These are phyloP conservation scores for Fusarium anguioides DNA, from an alignment of 2,329 filamentous ascomycete genomes.

Conservation along the genomic window DNA sequence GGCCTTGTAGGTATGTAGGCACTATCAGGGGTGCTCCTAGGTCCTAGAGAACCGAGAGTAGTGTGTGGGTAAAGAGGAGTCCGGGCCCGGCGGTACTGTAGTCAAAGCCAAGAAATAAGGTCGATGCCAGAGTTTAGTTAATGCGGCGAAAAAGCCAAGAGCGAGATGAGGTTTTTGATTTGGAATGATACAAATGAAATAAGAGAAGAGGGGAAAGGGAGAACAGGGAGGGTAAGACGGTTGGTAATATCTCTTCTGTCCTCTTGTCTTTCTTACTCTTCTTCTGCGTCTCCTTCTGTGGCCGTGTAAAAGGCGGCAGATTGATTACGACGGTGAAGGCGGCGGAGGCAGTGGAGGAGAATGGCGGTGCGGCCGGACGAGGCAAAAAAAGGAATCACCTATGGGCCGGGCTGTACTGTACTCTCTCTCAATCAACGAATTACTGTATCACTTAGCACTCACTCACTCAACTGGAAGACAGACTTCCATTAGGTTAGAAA, in stretches of 20 bases:
- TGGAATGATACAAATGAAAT: conserved; percentile 5
- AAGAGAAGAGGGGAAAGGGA: background rate
- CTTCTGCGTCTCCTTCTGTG: conserved; percentile 12
- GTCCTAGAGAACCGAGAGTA: conserved; percentile 35
- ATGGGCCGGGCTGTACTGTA: too few species aligned
- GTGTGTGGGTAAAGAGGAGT: conserved; percentile 37
- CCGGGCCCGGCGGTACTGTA: conserved; percentile 8
- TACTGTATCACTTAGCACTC: conserved; percentile 26
- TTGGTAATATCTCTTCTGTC: conserved; percentile 16
- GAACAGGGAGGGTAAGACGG: conserved; percentile 17
- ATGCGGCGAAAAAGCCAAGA: background rate
- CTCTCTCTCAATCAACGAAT: background rate
- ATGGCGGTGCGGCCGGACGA: conserved; percentile 36
- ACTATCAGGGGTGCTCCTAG: conserved; percentile 35
- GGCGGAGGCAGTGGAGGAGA: conserved; percentile 43
- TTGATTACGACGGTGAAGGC: conserved; percentile 47
- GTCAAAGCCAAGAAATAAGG: conserved; percentile 7
- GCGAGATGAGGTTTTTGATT: conserved; percentile 9
- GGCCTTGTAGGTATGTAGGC: conserved; percentile 9
- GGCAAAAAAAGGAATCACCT: too few species aligned
- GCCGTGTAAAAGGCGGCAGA: conserved; percentile 43
- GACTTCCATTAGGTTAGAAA: too few species aligned
- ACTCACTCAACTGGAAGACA: conserved; percentile 1
- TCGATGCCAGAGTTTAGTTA: background rate
- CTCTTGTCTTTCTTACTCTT: background rate